Evolutionary conservation across 164 flowering plant genomes (phyloP), one percentile per base, ranked within the genome.

Genomic region (Vitis amurensis): DNA sequence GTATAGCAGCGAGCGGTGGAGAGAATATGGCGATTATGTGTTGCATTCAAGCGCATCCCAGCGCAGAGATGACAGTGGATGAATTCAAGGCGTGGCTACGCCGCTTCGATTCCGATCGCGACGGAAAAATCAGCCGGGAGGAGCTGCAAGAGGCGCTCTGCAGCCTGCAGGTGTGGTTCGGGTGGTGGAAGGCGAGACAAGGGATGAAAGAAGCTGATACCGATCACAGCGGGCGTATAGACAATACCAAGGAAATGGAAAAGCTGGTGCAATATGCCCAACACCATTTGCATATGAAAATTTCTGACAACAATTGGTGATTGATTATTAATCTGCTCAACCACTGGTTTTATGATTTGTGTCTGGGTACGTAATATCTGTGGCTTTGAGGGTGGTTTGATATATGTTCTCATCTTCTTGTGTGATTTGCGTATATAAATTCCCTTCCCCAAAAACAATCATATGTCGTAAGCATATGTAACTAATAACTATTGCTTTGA

Each of bases 41-140:
- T 4, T 59, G 75, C 61, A 50, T 74, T 15, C 61, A 31, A 48
- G 50, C 70, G 31, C 61, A 67, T 9, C 81, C 81, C 11, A 58
- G 48, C 51, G 51, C 47, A 13, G 81, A 82, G 55, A 78, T 81
- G 84, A 62, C 80, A 8, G 80, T 71, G 67, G 72, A 71, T 1
- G 84, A 81, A 47, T 81, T 81, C 79, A 81, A 81, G 31, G 76
- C 58, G 0, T 78, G 84, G 84, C 67, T 81, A 2, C 61, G 31
- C 9, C 60, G 59, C 8, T 81, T 71, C 59, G 82, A 81, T 65
- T 10, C 53, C 13, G 73, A 81, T 15, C 67, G 31, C 16, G 82
- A 81, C 49, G 82, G 82, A 2, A 65, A 72, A 4, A 71, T 78
- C 14, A 81, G 84, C 74, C 67, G 44, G 7, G 81, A 76, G 52